A percentile compares a stretch with the other conserved stretches of the same genome.
Conservation (phyloP, 2,329 filamentous ascomycete genomes). For the Drechslera avenae region DNA sequence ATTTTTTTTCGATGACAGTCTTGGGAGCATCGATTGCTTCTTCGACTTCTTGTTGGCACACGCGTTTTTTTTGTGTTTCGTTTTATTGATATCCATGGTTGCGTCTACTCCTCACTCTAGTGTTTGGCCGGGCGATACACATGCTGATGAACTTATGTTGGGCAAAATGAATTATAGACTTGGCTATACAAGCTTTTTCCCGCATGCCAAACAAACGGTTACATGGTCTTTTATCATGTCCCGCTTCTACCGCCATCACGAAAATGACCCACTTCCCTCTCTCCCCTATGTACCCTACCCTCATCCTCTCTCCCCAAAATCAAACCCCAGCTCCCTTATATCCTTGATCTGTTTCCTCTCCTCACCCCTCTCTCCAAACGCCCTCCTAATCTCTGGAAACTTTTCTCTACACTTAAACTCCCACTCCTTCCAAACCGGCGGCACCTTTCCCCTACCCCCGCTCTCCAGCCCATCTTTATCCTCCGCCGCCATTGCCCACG, state of each 20-base stretch:
- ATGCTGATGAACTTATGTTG: neutral
- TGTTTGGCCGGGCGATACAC: neutral
- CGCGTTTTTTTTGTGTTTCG: neutral
- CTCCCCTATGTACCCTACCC: too few species aligned
- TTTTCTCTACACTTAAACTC: constrained; percentile 73
- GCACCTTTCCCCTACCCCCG: constrained; percentile 64
- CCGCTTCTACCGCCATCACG: too few species aligned
- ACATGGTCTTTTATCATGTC: too few species aligned
- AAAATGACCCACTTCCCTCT: too few species aligned
- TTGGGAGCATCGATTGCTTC: neutral
- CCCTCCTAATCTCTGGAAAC: constrained; percentile 71
- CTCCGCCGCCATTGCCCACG: constrained; percentile 61
- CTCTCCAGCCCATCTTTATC: constrained; percentile 49
- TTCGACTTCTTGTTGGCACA: too few species aligned
- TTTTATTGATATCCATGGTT: neutral
- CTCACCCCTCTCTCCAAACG: constrained; percentile 70
- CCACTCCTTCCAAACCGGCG: constrained; percentile 73
- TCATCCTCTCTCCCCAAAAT: constrained; percentile 53
- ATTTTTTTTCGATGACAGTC: too few species aligned
- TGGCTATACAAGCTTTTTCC: too few species aligned
- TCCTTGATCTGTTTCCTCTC: constrained; percentile 61
- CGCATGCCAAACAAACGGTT: too few species aligned
- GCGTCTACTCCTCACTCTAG: constrained; percentile 4
- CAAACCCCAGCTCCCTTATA: constrained; percentile 74
- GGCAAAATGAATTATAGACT: too few species aligned